Conservation (phyloP, 2,329 filamentous ascomycete species). For the Aspergillus intermedius region DNA sequence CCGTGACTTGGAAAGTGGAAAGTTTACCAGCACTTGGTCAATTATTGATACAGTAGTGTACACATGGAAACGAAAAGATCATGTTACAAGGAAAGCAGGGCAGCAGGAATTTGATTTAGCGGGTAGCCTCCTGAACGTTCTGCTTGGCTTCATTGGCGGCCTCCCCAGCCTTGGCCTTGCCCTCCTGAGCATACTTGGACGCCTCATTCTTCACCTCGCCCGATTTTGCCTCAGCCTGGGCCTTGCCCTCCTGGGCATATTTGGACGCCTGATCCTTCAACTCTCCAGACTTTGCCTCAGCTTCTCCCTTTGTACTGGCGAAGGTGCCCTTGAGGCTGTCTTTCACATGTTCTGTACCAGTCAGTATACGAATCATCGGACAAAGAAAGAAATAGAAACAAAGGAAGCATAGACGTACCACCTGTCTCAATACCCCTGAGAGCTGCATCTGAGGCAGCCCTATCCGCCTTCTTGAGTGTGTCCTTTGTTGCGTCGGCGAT, state of each 20-base stretch:
- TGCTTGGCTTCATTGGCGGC: slow-evolving; percentile 8
- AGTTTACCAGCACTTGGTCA: background rate
- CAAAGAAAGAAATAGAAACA: background rate
- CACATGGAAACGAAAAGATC: background rate
- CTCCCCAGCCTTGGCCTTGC: slow-evolving; percentile 9
- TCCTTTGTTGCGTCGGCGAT: slow-evolving; percentile 53
- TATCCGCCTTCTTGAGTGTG: slow-evolving; percentile 52
- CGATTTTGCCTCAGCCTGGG: slow-evolving; percentile 23
- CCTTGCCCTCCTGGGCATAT: slow-evolving; percentile 27
- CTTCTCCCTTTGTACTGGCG: slow-evolving; percentile 40
- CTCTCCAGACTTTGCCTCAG: slow-evolving; percentile 40
- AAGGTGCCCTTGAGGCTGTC: slow-evolving; percentile 39
- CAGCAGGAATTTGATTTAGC: background rate
- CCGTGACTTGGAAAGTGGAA: no score
- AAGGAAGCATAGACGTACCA: slow-evolving; percentile 40
- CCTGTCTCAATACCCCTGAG: slow-evolving; percentile 59
- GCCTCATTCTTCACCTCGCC: slow-evolving; percentile 20
- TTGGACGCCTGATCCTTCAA: slow-evolving; percentile 24
- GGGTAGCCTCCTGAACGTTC: slow-evolving; percentile 7
- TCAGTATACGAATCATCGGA: background rate
- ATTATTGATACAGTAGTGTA: background rate
- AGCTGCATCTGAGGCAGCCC: slow-evolving; percentile 48
- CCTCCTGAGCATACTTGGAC: slow-evolving; percentile 6
- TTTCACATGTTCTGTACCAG: slow-evolving; percentile 44
- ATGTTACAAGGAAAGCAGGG: background rate